Evolutionary conservation across 2,329 filamentous ascomycete genomes (phyloP).

Genomic region (Monosporascus sp.): DNA sequence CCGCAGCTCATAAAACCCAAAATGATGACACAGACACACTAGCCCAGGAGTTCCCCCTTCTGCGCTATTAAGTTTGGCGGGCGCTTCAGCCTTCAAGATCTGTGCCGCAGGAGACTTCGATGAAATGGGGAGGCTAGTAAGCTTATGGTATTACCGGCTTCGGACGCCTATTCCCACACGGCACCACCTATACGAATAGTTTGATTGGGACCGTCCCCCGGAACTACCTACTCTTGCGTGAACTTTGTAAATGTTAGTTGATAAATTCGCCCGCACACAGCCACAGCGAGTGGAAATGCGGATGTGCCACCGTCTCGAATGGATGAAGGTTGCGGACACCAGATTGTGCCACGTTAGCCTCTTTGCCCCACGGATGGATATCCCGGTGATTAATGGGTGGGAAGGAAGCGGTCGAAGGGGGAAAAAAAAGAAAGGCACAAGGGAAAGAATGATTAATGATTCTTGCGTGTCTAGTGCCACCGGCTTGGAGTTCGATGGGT

Average conservation of each 20-base stretch:
- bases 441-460: not conserved
- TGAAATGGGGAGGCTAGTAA: not conserved
- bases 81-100: not conserved
- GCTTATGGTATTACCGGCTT: not conserved
- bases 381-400: not conserved
- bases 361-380: not conserved
- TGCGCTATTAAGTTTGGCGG: not conserved
- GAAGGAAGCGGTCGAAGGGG: not conserved
- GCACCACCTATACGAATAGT: not conserved
- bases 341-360: not conserved
- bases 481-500: not conserved
- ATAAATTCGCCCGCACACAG: not conserved
- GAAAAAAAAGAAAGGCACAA: not conserved
- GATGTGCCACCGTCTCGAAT: not conserved
- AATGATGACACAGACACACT: slow-evolving; percentile 19
- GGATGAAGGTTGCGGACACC: not conserved
- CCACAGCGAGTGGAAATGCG: not conserved
- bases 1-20: slow-evolving; percentile 26
- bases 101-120: not conserved
- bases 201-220: too few relatives aligned
- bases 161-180: too few relatives aligned
- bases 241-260: not conserved
- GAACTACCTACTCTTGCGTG: not conserved
- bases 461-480: not conserved
- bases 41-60: not conserved